Evolutionary conservation across 441 rosid genomes (phyloP).

Genomic region (Omphalea diandra): DNA sequence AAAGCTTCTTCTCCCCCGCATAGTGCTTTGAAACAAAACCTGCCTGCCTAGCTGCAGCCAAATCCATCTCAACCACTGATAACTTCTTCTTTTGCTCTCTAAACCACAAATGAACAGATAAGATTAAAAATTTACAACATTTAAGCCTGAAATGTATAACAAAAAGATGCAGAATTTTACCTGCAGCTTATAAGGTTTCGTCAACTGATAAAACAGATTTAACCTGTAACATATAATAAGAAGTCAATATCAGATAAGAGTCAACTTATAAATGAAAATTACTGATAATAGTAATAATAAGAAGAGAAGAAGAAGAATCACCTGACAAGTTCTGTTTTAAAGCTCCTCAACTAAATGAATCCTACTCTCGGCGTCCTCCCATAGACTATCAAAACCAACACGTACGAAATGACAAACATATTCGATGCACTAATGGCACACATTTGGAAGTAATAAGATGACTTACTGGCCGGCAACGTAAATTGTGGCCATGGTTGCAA

Average conservation of each 20-base stretch:
- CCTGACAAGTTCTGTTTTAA: conserved; percentile 62
- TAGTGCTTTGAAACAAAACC: conserved; percentile 53
- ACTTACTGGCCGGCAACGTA: conserved; percentile 87
- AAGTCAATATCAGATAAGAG: too few species aligned
- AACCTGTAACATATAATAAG: conserved; percentile 43
- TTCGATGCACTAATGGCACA: background rate
- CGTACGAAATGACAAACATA: background rate
- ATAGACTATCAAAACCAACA: conserved; percentile 42
- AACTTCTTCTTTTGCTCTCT: conserved; percentile 86
- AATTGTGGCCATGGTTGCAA: conserved; percentile 70
- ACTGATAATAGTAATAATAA: too few species aligned
- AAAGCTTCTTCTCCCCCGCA: conserved; percentile 44
- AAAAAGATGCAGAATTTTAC: background rate
- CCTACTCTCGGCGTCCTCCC: conserved; percentile 86
- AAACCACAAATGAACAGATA: conserved; percentile 21
- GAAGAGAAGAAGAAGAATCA: conserved; percentile 23
- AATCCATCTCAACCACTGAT: conserved; percentile 59
- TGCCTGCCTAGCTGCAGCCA: conserved; percentile 60
- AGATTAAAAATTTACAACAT: background rate
- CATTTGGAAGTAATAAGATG: background rate
- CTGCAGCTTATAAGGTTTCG: conserved; percentile 53
- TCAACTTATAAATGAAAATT: too few species aligned
- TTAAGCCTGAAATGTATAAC: background rate
- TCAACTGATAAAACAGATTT: conserved; percentile 79
- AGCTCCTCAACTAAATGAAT: conserved; percentile 66